Base-by-base conservation (phyloP, 352 stramenopile species). In the Peronospora belbahrii region DNA sequence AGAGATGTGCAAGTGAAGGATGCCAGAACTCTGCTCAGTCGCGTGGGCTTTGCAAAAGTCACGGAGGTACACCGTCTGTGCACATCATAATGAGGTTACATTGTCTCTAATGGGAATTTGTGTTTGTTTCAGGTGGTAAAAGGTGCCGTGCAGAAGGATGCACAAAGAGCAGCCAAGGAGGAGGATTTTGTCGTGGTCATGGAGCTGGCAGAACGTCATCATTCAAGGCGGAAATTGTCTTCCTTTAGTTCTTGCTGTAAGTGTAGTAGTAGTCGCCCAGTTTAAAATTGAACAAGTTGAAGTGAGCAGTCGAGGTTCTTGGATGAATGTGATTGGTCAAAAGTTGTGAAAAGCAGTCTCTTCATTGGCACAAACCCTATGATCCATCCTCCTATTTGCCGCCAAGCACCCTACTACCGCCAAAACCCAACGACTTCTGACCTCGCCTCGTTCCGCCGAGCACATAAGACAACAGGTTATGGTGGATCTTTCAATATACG, bases 21-120 rank as follows among this genome's bases (percentile, higher is more conserved):
- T 94, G 82, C 65, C 78, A 76, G 22, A 94, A 94, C 43, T 88
- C 79, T 0, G 79, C 81, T 1, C 80, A 91, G 44, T 92, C 78
- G 17, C 74, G 73, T 15, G 83, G 83, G 25, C 56, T 91, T 0
- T 94, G 83, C 68, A 94, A 94, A 56, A 89, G 62, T 25, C 83
- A 94, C 20, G 83, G 83, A 65, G 83, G 83, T 88, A 64, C n/a
- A 13, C n/a, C 7, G 10, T 24, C 11, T 13, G 5, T 2, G 5
- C 5, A 4, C 24, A 13, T 0, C 10, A 32, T 7, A 41, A 4
- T 37, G 19, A 11, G 20, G 25, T 15, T 14, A 9, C 35, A 6
- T 42, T 39, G 25, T 6, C 14, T 41, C 38, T 56, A 6, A 63
- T 13, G 6, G 4, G 15, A 4, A 28, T 34, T 2, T 33, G 33